Conservation (phyloP, 2,329 filamentous ascomycete genomes). For the Diaporthe velutina region DNA sequence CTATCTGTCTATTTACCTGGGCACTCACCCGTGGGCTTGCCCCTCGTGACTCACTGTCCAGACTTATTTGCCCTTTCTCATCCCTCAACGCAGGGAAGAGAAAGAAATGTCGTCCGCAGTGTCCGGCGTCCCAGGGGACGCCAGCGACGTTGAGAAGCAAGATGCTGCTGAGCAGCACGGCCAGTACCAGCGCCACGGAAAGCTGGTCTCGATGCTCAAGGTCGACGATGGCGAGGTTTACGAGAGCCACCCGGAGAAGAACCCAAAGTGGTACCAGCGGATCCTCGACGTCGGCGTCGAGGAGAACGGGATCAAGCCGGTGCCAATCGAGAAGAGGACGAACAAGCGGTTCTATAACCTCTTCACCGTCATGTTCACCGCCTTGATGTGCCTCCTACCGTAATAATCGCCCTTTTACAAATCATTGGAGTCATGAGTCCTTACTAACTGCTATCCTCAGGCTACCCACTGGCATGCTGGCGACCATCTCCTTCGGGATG, state of each 20-base stretch:
- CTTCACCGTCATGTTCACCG: slow-evolving; percentile 72
- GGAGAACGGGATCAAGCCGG: slow-evolving; percentile 68
- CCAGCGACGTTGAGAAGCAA: slow-evolving; percentile 43
- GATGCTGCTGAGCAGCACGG: background rate
- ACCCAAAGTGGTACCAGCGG: slow-evolving; percentile 57
- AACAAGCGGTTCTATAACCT: slow-evolving; percentile 66
- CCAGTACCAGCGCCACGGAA: slow-evolving; percentile 39
- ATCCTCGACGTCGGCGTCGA: slow-evolving; percentile 62
- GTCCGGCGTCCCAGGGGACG: background rate
- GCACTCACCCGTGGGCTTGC: background rate
- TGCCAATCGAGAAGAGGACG: slow-evolving; percentile 66
- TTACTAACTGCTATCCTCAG: slow-evolving; percentile 47
- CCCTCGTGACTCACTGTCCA: background rate
- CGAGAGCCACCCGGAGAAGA: slow-evolving; percentile 46
- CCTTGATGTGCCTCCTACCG: slow-evolving; percentile 69
- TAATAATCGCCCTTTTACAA: slow-evolving; percentile 51
- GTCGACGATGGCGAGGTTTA: slow-evolving; percentile 51
- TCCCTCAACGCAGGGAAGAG: background rate
- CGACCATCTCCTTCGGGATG: slow-evolving; percentile 66
- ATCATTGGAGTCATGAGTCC: background rate
- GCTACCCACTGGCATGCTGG: slow-evolving; percentile 70
- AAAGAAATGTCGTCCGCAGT: slow-evolving; percentile 26
- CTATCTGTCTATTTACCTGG: background rate
- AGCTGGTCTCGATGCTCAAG: slow-evolving; percentile 44
- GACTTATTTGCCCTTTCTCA: background rate